phyloP scores from a whole-genome alignment of 2,329 filamentous ascomycete genomes.

The Aspergillus latus region DNA sequence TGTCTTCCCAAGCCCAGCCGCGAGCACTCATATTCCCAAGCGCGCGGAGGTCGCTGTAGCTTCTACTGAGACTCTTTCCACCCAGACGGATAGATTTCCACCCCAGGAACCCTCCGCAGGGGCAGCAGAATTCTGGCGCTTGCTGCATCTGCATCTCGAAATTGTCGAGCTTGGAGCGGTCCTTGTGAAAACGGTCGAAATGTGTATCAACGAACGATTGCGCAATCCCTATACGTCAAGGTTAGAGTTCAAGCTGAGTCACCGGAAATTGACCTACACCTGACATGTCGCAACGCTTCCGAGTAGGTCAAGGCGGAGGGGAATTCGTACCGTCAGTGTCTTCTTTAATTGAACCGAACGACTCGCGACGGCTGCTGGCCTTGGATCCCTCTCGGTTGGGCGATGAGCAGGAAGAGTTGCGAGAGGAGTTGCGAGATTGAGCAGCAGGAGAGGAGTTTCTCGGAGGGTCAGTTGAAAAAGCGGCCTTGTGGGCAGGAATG shows the following conservation, averaged over 20 bases:
- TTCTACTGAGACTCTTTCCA: slow-evolving; percentile 46
- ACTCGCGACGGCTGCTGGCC: slow-evolving; percentile 41
- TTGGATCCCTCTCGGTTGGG: slow-evolving; percentile 33
- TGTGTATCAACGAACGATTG: slow-evolving; percentile 47
- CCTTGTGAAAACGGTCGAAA: slow-evolving; percentile 28
- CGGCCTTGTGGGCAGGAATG: slow-evolving; percentile 27
- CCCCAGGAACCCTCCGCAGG: slow-evolving; percentile 46
- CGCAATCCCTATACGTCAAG: slow-evolving; percentile 37
- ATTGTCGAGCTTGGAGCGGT: slow-evolving; percentile 23
- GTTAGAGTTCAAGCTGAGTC: slow-evolving; percentile 4
- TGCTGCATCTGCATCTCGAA: slow-evolving; percentile 33
- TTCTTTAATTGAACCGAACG: slow-evolving; percentile 47
- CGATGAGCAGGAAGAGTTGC: slow-evolving; percentile 34
- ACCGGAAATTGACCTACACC: neutral
- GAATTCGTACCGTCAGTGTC: slow-evolving; percentile 40
- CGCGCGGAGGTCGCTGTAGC: slow-evolving; percentile 44
- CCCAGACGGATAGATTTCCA: slow-evolving; percentile 48
- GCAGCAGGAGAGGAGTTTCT: slow-evolving; percentile 22
- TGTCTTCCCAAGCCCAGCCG: slow-evolving; percentile 46
- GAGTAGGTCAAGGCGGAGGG: neutral
- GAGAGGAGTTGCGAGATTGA: slow-evolving; percentile 33
- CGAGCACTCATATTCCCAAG: slow-evolving; percentile 37
- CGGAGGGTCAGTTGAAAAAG: slow-evolving; percentile 21
- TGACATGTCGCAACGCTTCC: neutral
- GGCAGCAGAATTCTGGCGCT: slow-evolving; percentile 46